Conservation (phyloP, 1,139 yeast species). For the Kazachstania sp. region DNA sequence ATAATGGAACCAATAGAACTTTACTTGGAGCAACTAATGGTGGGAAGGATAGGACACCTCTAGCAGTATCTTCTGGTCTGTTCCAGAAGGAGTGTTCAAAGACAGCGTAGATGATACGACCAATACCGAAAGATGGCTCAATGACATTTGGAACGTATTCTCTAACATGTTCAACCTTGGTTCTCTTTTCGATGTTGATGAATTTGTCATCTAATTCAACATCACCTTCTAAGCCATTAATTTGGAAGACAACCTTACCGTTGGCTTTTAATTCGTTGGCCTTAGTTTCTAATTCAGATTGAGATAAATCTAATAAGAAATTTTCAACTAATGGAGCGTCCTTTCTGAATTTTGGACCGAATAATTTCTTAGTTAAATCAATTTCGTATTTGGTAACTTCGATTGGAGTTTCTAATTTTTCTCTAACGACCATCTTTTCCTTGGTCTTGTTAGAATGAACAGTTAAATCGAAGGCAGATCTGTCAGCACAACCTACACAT, state of each 20-base stretch:
- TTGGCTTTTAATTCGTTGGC: slow-evolving; percentile 53
- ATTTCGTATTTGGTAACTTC: slow-evolving; percentile 78
- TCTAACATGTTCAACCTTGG: slow-evolving; percentile 81
- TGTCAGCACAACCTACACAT: slow-evolving; percentile 99
- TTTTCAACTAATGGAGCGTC: slow-evolving; percentile 89
- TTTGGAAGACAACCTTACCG: slow-evolving; percentile 57
- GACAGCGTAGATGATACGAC: slow-evolving; percentile 87
- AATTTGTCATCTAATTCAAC: slow-evolving; percentile 68
- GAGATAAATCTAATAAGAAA: slow-evolving; percentile 67
- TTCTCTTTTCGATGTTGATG: slow-evolving; percentile 66
- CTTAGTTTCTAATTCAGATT: slow-evolving; percentile 76
- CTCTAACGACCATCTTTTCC: slow-evolving; percentile 90
- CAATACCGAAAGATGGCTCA: slow-evolving; percentile 99
- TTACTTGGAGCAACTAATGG: slow-evolving; percentile 97
- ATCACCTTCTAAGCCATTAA: slow-evolving; percentile 51
- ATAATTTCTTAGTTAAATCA: slow-evolving; percentile 84
- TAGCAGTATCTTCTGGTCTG: slow-evolving; percentile 85
- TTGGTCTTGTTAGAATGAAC: slow-evolving; percentile 94
- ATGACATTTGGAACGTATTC: slow-evolving; percentile 96
- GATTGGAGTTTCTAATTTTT: slow-evolving; percentile 75
- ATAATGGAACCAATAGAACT: slow-evolving; percentile 90
- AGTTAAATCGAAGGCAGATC: slow-evolving; percentile 94
- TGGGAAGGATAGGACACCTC: slow-evolving; percentile 87
- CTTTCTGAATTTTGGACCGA: slow-evolving; percentile 95
- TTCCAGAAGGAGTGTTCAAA: slow-evolving; percentile 95